Conservation (phyloP, 768 basidiomycete genomes). For the Russula griseocarnosa region DNA sequence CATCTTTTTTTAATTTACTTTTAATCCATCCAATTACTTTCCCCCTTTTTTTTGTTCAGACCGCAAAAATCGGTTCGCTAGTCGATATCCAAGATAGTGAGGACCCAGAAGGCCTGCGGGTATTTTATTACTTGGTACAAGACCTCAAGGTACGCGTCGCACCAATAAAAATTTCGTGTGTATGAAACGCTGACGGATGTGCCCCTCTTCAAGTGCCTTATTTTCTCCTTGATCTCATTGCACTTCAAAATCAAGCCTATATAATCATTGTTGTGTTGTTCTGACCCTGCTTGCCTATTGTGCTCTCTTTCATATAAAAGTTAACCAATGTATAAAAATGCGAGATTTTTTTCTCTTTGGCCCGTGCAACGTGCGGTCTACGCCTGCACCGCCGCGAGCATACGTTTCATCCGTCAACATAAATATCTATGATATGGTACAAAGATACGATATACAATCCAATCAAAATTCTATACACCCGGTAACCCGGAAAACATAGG, state of each 20-base stretch:
- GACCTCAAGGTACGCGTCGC: constrained; percentile 74
- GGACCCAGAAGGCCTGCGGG: constrained; percentile 94
- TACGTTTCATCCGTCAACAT: neutral
- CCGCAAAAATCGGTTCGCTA: constrained; percentile 94
- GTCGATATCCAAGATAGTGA: constrained; percentile 97
- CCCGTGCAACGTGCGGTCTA: neutral
- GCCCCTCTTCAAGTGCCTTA: constrained; percentile 66
- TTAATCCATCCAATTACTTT: neutral
- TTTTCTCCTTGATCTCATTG: constrained; percentile 95
- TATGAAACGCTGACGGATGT: neutral
- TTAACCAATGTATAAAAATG: constrained; percentile 14
- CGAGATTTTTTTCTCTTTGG: neutral
- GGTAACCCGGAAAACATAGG: neutral
- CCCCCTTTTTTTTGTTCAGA: constrained; percentile 46
- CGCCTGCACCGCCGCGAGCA: neutral
- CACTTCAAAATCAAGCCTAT: constrained; percentile 99
- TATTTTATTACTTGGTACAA: constrained; percentile 98
- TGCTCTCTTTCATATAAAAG: neutral
- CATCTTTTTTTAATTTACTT: neutral
- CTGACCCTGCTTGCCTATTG: constrained; percentile 5
- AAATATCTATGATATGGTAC: constrained; percentile 1
- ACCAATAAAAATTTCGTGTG: too few relatives aligned
- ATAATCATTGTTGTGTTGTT: constrained; percentile 37
- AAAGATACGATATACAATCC: neutral
- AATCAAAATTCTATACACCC: neutral